phyloP scores from a whole-genome alignment of 2,329 filamentous ascomycete genomes.

The Phyllachora maydis region DNA sequence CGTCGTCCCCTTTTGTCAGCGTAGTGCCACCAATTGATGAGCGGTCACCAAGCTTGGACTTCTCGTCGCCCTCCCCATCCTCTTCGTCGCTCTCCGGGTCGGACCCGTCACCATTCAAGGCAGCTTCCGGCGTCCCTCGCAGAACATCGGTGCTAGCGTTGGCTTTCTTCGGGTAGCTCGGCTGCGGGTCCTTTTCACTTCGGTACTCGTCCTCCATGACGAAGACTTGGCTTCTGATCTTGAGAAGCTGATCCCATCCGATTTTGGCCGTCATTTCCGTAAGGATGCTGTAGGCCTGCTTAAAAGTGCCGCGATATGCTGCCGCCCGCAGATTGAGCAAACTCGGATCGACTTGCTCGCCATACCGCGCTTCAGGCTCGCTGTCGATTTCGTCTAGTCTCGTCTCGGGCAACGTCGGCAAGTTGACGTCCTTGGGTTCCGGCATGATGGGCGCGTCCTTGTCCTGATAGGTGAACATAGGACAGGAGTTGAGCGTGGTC shows the following conservation, averaged over 20 bases:
- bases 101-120: slow-evolving; percentile 21
- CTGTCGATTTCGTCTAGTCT: slow-evolving; percentile 93
- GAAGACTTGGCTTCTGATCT: slow-evolving; percentile 89
- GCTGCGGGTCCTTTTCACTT: slow-evolving; percentile 50
- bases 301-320: slow-evolving; percentile 84
- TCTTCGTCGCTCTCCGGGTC: slow-evolving; percentile 13
- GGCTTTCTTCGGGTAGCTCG: slow-evolving; percentile 28
- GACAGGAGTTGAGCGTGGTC: slow-evolving; percentile 90
- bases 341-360: slow-evolving; percentile 73
- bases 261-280: slow-evolving; percentile 95
- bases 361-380: slow-evolving; percentile 59
- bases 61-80: slow-evolving; percentile 10
- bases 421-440: slow-evolving; percentile 68
- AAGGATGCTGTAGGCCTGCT: slow-evolving; percentile 81
- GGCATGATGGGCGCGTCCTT: slow-evolving; percentile 93
- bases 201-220: slow-evolving; percentile 99
- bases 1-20: slow-evolving; percentile 11
- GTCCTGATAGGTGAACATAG: slow-evolving; percentile 99
- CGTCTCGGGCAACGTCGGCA: slow-evolving; percentile 76
- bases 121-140: slow-evolving; percentile 44
- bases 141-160: slow-evolving; percentile 67
- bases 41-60: slow-evolving; percentile 5
- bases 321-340: slow-evolving; percentile 72
- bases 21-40: no score
- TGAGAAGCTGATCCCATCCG: slow-evolving; percentile 90